Evolutionary conservation across 2,329 filamentous ascomycete genomes (phyloP), one percentile per base, ranked within the genome.

Genomic region (Decorospora gaudefroyi): DNA sequence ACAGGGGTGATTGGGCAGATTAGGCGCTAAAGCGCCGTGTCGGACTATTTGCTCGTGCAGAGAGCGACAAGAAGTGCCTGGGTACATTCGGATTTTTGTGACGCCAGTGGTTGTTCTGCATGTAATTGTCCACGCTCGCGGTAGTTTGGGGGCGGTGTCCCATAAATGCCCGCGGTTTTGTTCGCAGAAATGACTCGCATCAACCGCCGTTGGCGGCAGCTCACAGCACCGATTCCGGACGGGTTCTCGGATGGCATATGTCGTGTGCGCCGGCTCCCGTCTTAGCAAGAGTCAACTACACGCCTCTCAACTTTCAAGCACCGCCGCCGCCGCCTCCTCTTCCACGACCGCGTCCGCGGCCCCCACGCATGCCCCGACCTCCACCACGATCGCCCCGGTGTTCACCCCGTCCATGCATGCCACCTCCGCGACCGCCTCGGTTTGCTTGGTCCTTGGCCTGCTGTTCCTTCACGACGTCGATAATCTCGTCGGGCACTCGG

Each of bases 401-500:
- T 25, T 76, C 74, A 22, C 75, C 75, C 37, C 80, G 72, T 40
- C 76, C 74, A 11, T 82, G 79, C 50, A 81, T 78, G 26, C 84
- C 78, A 27, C 86, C 84, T 33, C 86, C 84, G 31, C 87, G 84
- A 44, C 85, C 79, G 64, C 85, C 87, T 75, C 75, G 72, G 31
- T 62, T 66, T 22, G 73, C 72, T 46, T 78, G 76, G 62, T 89
- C 84, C 53, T 80, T 80, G 66, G 88, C 86, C 72, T 97, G 92
- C 67, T 93, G 88, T 59, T 97, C 92, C 78, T 90, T 95, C 16
- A 93, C 91, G 26, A 90, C 74, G 55, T 97, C 92, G 73, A 99
- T 88, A 51, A 99, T 95, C 72, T 97, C 92, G 74, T 99, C 92
- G 38, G 92, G 90, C 3, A 99, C 89, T 62, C 92, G 85, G 21